Evolutionary conservation across 495 filamentous ascomycete genomes (phyloP), one percentile per base, ranked within the genome.

Genomic region (Hypoxylon trugodes): DNA sequence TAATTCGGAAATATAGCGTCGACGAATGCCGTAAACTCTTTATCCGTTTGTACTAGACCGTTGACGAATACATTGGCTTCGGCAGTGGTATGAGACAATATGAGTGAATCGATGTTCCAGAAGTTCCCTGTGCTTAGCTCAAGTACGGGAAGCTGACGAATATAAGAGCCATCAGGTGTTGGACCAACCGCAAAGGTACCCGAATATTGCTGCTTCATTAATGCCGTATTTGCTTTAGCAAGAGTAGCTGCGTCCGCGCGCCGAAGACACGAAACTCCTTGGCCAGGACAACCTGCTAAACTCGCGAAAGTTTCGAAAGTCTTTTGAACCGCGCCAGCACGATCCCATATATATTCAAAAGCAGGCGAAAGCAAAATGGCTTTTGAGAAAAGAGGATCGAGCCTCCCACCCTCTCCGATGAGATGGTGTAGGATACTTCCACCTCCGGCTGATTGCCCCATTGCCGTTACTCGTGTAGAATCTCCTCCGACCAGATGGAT

Each of bases 401-500:
- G 74, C 12, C 71, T 72, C 2, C 82, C 81, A 22, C 84, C 83
- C 52, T 81, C 79, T 0, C 83, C 82, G 2, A 85, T 87, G 48
- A 90, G 78, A 57, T 90, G 88, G 62, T 90, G 87, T 72, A 90
- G 75, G 52, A 89, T 82, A 1, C 61, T 83, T 3, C 84, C 84
- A 1, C 79, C 89, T 1, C 89, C 90, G 0, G 89, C 87, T 8
- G 84, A 87, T 59, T 90, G 84, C 10, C 90, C 90, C 74, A 86
- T 82, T 1, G 90, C 82, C 0, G 90, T 92, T 8, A 91, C 84
- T 26, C 75, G 72, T 5, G 71, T 67, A n/a, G n/a, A n/a, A 4
- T 51, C 47, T 6, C 47, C 47, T 37, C 16, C 6, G 15, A 51
- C 47, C 25, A 12, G 47, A 7, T 24, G 6, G 12, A 38, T 13